These are phyloP conservation scores for Tulasnella sp. DNA, from an alignment of 768 basidiomycete species.

Conservation along the genomic window DNA sequence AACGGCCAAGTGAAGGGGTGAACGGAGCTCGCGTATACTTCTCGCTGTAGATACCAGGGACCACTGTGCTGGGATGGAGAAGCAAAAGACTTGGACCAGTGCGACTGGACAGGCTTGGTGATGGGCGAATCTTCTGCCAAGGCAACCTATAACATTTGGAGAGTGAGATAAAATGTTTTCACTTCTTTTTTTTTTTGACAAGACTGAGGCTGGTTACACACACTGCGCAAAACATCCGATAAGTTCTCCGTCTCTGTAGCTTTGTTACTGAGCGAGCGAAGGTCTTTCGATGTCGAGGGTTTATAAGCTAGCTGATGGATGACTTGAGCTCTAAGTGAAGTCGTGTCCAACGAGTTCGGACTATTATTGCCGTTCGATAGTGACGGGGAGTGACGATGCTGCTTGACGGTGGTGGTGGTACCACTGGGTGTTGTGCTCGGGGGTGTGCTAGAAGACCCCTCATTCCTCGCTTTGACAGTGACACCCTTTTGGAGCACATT, in stretches of 20 bases:
- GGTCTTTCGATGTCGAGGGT: conserved; percentile 5
- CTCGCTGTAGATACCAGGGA: conserved; percentile 4
- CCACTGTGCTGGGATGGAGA: background rate
- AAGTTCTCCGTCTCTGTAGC: background rate
- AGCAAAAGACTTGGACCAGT: background rate
- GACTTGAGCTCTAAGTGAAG: conserved; percentile 1
- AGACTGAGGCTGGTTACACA: too few relatives aligned
- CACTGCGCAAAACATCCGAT: conserved; percentile 7
- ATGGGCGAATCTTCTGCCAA: background rate
- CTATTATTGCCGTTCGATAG: too few relatives aligned
- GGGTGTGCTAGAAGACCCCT: background rate
- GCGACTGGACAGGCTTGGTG: background rate
- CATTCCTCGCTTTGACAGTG: conserved; percentile 7
- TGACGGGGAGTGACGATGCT: background rate
- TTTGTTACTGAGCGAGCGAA: background rate
- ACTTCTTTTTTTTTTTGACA: too few relatives aligned
- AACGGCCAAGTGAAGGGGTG: conserved; percentile 14
- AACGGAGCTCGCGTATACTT: background rate
- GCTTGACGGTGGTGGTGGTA: background rate
- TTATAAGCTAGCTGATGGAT: conserved; percentile 9
- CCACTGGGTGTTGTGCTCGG: background rate
- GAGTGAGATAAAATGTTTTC: background rate
- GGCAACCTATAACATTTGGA: background rate
- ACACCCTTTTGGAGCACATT: conserved; percentile 11
- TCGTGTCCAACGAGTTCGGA: background rate